Percentiles rank a stretch among this genome's conserved stretches.
Conservation (phyloP, 768 basidiomycete genomes). For the Lactarius tabidus region DNA sequence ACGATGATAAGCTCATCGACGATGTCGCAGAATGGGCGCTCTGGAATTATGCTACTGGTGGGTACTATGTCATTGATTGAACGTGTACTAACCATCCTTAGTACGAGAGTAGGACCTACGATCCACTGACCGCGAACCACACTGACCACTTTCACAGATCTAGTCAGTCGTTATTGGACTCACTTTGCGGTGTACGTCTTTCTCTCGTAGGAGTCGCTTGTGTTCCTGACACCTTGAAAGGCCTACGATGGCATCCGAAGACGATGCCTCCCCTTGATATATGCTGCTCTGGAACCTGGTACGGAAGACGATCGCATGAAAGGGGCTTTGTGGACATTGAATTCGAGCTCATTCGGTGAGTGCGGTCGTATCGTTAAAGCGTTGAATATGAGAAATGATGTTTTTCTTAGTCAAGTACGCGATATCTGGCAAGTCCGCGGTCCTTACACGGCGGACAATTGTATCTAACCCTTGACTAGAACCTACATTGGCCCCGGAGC, state of each 20-base stretch:
- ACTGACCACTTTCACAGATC: constrained; percentile 29
- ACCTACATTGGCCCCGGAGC: constrained; percentile 54
- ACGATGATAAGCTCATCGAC: constrained; percentile 63
- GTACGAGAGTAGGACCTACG: constrained; percentile 32
- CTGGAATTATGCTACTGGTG: constrained; percentile 64
- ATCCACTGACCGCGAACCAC: constrained; percentile 2
- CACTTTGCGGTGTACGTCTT: constrained; percentile 43
- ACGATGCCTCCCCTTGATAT: constrained; percentile 57
- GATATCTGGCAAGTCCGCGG: constrained; percentile 34
- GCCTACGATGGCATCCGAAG: constrained; percentile 64
- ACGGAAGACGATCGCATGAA: constrained; percentile 90
- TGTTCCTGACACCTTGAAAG: constrained; percentile 33
- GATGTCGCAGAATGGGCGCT: constrained; percentile 72
- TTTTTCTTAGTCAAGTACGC: constrained; percentile 39
- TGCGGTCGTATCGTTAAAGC: neutral
- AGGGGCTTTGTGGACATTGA: constrained; percentile 79
- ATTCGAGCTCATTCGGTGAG: constrained; percentile 57
- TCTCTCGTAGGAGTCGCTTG: neutral
- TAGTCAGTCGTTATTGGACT: constrained; percentile 39
- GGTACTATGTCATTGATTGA: constrained; percentile 6
- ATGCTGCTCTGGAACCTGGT: constrained; percentile 57
- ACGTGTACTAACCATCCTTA: constrained; percentile 12
- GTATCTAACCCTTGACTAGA: constrained; percentile 38
- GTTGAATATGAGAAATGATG: neutral
- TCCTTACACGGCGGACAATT: neutral